Base-by-base conservation (phyloP, 805 yeast genomes). In the Starmerella gropengiesseri region DNA sequence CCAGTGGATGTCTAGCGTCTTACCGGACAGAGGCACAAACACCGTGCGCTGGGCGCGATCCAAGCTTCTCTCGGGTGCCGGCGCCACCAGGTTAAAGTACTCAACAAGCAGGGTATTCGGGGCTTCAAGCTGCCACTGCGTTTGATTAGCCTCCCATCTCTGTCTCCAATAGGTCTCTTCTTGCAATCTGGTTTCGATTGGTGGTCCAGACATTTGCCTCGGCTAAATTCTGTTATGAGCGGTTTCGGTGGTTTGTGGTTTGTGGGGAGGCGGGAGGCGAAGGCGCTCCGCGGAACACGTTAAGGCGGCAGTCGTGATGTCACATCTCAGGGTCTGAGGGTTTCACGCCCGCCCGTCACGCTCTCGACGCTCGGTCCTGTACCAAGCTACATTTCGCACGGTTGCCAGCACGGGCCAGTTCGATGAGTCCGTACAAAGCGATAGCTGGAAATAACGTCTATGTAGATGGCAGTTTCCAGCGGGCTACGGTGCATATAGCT, bases 401-500 rank as follows among this genome's bases (percentile, higher is more conserved):
- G n/a, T n/a, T 14, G 9, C 11, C 14, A 13, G 13, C 22, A 18
- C 34, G 7, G 5, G 20, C 26, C 36, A 7, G 22, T 23, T n/a
- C 7, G n/a, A 14, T 13, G 31, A 11, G 17, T 29, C 7, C 26
- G 29, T 43, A 40, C 29, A 19, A 12, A 7, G 26, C 44, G 3
- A 34, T 47, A 3, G 23, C 47, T 14, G 46, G 52, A 18, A 45
- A 48, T n/a, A 25, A 45, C 7, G 60, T 59, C 6, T 49, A 58
- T 1, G 31, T 59, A 17, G 47, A 50, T 31, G 59, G 56, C 26
- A 14, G 28, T 37, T 43, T 58, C 20, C 45, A 45, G 18, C 54
- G 54, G 4, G 62, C 62, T 14, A 53, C 61, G 3, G 44, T 59
- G 18, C n/a, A 27, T 17, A 46, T 46, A 33, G 63, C 59, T 17